A percentile compares a stretch with the other conserved stretches of the same genome.
Conservation (phyloP, 2,329 filamentous ascomycete species). For the Xylariales sp. region DNA sequence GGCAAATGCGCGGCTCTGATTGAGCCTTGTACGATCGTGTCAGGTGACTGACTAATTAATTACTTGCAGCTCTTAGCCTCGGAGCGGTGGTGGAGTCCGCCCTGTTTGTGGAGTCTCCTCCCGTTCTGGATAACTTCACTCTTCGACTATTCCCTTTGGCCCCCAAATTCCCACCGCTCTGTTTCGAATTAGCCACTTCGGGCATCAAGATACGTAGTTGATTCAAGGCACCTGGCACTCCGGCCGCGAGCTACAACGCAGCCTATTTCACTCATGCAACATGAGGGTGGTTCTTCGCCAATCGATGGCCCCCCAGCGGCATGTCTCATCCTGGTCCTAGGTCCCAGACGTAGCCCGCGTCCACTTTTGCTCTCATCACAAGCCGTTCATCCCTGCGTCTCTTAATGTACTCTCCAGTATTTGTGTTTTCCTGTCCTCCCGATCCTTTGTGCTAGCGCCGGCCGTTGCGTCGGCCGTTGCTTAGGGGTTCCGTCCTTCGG, state of each 20-base stretch:
- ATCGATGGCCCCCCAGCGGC: neutral
- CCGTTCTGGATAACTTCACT: neutral
- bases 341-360: neutral
- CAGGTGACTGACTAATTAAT: conserved; percentile 1
- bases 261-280: conserved; percentile 6
- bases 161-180: neutral
- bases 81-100: conserved; percentile 1
- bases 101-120: conserved; percentile 8
- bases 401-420: neutral
- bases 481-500: neutral
- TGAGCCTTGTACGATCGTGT: conserved; percentile 6
- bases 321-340: neutral
- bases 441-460: neutral
- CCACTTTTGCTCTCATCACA: neutral
- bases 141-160: neutral
- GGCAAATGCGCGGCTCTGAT: conserved; percentile 7
- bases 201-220: neutral
- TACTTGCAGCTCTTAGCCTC: neutral
- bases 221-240: neutral
- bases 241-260: neutral
- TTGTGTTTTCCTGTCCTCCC: neutral
- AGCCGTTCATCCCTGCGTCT: neutral
- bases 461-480: too few relatives aligned
- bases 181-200: too few relatives aligned
- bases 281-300: neutral